Percentiles rank a stretch among this genome's conserved stretches.
These are phyloP conservation scores for Phialocephala subalpina DNA, from an alignment of 2,329 filamentous ascomycete genomes.

Conservation along the genomic window DNA sequence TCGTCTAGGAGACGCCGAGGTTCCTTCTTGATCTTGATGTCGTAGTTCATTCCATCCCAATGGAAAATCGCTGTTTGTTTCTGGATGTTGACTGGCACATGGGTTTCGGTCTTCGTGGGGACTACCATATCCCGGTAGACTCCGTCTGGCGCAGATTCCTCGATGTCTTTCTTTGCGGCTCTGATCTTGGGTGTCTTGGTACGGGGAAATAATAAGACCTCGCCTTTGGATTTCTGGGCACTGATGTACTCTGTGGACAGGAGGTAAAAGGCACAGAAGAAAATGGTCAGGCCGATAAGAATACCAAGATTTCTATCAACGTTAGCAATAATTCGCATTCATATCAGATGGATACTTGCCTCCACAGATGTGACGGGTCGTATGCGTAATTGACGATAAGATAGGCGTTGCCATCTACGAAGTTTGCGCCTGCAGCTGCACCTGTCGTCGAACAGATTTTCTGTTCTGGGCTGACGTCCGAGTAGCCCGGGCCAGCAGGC, in stretches of 20 bases:
- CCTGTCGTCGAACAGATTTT: slow-evolving; percentile 66
- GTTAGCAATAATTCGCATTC: slow-evolving; percentile 38
- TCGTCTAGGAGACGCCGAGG: slow-evolving; percentile 81
- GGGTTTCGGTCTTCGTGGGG: slow-evolving; percentile 60
- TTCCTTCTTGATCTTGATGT: slow-evolving; percentile 80
- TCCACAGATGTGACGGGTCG: slow-evolving; percentile 67
- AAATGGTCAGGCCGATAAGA: slow-evolving; percentile 67
- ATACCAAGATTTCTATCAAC: slow-evolving; percentile 68
- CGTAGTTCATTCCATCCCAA: slow-evolving; percentile 57
- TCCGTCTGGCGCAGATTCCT: slow-evolving; percentile 48
- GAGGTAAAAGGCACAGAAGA: slow-evolving; percentile 71
- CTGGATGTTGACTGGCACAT: slow-evolving; percentile 40
- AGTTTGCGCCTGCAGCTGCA: slow-evolving; percentile 57
- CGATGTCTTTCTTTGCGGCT: slow-evolving; percentile 31
- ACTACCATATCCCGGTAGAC: no score
- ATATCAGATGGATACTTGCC: slow-evolving; percentile 39
- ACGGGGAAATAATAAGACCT: slow-evolving; percentile 80
- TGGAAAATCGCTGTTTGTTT: slow-evolving; percentile 62
- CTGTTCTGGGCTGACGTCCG: slow-evolving; percentile 27
- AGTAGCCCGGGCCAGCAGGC: slow-evolving; percentile 35
- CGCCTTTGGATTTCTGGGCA: slow-evolving; percentile 79
- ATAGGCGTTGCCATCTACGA: slow-evolving; percentile 68
- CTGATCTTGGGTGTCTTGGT: slow-evolving; percentile 64
- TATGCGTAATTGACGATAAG: slow-evolving; percentile 64
- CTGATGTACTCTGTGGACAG: slow-evolving; percentile 67